A percentile compares a stretch with the other conserved stretches of the same genome.
phyloP scores from a whole-genome alignment of 2,329 filamentous ascomycete genomes.

The Sporothrix luriei region DNA sequence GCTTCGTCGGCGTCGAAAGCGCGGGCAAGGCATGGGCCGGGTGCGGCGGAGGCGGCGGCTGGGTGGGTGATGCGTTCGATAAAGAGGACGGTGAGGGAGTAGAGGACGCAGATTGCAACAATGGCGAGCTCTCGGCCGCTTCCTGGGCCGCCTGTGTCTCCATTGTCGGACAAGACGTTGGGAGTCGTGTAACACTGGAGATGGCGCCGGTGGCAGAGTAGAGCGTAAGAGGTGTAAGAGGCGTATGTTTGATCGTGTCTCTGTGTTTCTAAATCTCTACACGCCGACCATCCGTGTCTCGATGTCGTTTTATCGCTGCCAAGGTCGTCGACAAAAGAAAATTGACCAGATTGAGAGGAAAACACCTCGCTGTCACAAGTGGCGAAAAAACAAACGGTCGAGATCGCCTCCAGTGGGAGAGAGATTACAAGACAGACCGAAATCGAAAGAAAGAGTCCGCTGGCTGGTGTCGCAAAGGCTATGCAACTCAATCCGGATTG shows the following conservation, averaged over 20 bases:
- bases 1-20: slow-evolving; percentile 20
- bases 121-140: slow-evolving; percentile 37
- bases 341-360: background rate
- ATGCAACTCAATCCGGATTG: slow-evolving; percentile 14
- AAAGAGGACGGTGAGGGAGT: slow-evolving; percentile 7
- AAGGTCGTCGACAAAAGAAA: background rate
- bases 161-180: slow-evolving; percentile 28
- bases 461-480: slow-evolving; percentile 11
- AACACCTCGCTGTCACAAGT: slow-evolving; percentile 15
- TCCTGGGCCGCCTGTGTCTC: slow-evolving; percentile 19
- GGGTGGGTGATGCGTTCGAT: background rate
- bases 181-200: background rate
- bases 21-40: background rate
- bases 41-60: background rate
- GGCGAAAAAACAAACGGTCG: slow-evolving; percentile 20
- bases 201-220: background rate
- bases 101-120: slow-evolving; percentile 36
- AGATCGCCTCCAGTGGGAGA: background rate
- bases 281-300: background rate
- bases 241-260: background rate
- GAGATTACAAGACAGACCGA: background rate
- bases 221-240: too few relatives aligned
- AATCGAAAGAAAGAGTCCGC: background rate
- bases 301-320: slow-evolving; percentile 1
- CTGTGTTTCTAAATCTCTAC: background rate